Conservation (phyloP, 1,284 basidiomycete genomes). For the Malassezia obtusa region DNA sequence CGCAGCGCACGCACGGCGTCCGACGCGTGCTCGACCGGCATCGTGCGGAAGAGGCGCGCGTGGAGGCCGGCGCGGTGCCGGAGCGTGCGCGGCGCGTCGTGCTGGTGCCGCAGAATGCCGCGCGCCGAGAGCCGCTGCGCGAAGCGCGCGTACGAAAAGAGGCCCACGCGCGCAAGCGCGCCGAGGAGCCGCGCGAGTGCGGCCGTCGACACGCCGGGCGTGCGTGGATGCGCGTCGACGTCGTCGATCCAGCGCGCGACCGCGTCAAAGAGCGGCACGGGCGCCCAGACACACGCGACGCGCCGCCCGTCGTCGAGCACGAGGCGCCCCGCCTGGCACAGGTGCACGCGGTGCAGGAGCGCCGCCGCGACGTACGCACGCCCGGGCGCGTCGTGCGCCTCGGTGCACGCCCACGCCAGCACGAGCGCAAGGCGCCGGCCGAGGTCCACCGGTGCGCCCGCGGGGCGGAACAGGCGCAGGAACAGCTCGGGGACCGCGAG, state of each 20-base stretch:
- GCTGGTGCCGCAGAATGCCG: conserved; percentile 49
- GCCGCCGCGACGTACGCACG: conserved; percentile 3
- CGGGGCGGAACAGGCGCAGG: conserved; percentile 6
- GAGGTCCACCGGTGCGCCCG: background rate
- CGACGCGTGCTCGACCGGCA: conserved; percentile 28
- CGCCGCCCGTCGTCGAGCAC: conserved; percentile 2
- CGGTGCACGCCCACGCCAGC: conserved; percentile 8
- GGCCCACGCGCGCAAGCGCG: conserved; percentile 62
- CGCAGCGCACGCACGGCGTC: conserved; percentile 30
- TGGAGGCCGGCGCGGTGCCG: conserved; percentile 19
- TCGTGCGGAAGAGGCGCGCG: conserved; percentile 31
- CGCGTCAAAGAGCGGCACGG: conserved; percentile 1
- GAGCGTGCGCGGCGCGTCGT: background rate
- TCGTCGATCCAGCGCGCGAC: conserved; percentile 8
- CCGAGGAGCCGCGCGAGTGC: conserved; percentile 51
- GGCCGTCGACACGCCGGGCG: background rate
- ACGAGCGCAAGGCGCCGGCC: conserved; percentile 3
- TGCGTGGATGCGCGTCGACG: background rate
- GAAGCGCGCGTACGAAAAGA: conserved; percentile 76
- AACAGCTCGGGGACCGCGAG: background rate
- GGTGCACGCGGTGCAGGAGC: conserved; percentile 1
- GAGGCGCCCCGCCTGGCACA: conserved; percentile 10
- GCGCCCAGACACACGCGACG: conserved; percentile 6
- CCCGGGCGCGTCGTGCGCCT: background rate
- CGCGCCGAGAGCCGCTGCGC: conserved; percentile 73